phyloP scores from a whole-genome alignment of 305 asterid genomes.

The Fraxinus floribunda region DNA sequence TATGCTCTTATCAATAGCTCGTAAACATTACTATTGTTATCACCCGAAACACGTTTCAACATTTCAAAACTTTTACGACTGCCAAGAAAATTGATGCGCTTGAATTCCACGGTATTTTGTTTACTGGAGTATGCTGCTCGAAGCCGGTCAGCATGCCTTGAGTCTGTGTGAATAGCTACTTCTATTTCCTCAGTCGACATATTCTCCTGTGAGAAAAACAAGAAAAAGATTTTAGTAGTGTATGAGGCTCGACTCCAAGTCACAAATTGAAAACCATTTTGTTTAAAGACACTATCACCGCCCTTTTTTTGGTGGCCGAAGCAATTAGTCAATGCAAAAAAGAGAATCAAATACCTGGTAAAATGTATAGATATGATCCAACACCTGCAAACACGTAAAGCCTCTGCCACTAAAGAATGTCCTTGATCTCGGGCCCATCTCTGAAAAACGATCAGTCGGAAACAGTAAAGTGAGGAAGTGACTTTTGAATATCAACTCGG shows the following conservation, averaged over 20 bases:
- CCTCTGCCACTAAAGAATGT: slow-evolving; percentile 81
- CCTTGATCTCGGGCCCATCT: slow-evolving; percentile 80
- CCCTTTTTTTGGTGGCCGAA: not conserved
- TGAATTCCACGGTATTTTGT: slow-evolving; percentile 48
- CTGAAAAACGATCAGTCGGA: slow-evolving; percentile 89
- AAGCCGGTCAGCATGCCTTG: slow-evolving; percentile 82
- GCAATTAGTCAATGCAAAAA: not conserved
- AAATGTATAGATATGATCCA: slow-evolving; percentile 71
- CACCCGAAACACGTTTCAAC: slow-evolving; percentile 87
- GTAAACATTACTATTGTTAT: slow-evolving; percentile 64
- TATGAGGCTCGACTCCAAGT: not conserved
- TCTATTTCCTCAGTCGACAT: slow-evolving; percentile 74
- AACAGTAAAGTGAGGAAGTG: slow-evolving; percentile 78
- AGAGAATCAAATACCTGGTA: slow-evolving; percentile 64
- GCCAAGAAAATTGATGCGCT: slow-evolving; percentile 75
- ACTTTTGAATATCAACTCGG: slow-evolving; percentile 65
- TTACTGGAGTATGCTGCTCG: slow-evolving; percentile 58
- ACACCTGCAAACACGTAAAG: slow-evolving; percentile 74
- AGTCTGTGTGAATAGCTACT: slow-evolving; percentile 82
- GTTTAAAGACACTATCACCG: not conserved
- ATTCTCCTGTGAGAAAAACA: slow-evolving; percentile 42
- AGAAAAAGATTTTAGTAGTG: not conserved
- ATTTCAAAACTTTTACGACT: slow-evolving; percentile 88
- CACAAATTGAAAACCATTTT: not conserved
- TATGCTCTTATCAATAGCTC: slow-evolving; percentile 79